Evolutionary conservation across 352 stramenopile species (phyloP).

Genomic region (Pythium brassicae): DNA sequence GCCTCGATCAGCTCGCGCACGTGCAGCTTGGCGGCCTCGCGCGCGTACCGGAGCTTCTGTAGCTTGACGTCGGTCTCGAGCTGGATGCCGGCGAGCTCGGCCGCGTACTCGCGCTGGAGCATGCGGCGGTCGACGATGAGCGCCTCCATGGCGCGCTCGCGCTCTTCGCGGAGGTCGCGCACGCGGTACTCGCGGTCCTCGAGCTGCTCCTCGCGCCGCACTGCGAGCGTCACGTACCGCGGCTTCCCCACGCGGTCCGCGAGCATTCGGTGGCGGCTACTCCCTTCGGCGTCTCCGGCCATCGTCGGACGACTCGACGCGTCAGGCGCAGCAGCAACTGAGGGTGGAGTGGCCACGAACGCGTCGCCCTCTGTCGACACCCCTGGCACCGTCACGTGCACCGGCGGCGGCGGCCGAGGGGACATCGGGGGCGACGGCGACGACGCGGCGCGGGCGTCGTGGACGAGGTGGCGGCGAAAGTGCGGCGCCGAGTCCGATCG

Average conservation of each 20-base stretch:
- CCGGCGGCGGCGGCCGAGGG: slow-evolving; percentile 4
- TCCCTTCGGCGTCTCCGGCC: slow-evolving; percentile 9
- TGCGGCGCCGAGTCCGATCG: slow-evolving; percentile 9
- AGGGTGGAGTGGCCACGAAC: neutral
- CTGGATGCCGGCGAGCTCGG: slow-evolving; percentile 47
- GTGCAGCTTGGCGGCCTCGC: slow-evolving; percentile 40
- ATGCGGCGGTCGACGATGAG: slow-evolving; percentile 66
- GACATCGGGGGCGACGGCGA: slow-evolving; percentile 3
- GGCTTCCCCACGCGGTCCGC: slow-evolving; percentile 40
- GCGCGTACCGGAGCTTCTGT: slow-evolving; percentile 56
- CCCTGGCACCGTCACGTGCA: slow-evolving; percentile 2
- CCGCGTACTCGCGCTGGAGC: slow-evolving; percentile 54
- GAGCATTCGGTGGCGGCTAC: slow-evolving; percentile 55
- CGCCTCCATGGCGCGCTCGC: slow-evolving; percentile 55
- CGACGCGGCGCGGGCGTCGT: neutral
- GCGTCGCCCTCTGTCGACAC: neutral
- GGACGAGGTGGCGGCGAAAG: neutral
- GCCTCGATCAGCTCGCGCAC: slow-evolving; percentile 37
- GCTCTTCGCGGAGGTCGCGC: slow-evolving; percentile 56
- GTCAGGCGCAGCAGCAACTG: neutral
- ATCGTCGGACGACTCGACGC: neutral
- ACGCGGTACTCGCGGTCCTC: slow-evolving; percentile 42
- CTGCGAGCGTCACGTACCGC: slow-evolving; percentile 26
- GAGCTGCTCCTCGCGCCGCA: slow-evolving; percentile 33
- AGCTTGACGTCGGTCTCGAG: slow-evolving; percentile 70